phyloP scores from a whole-genome alignment of 441 rosid genomes.

The Aquilaria agallochum region DNA sequence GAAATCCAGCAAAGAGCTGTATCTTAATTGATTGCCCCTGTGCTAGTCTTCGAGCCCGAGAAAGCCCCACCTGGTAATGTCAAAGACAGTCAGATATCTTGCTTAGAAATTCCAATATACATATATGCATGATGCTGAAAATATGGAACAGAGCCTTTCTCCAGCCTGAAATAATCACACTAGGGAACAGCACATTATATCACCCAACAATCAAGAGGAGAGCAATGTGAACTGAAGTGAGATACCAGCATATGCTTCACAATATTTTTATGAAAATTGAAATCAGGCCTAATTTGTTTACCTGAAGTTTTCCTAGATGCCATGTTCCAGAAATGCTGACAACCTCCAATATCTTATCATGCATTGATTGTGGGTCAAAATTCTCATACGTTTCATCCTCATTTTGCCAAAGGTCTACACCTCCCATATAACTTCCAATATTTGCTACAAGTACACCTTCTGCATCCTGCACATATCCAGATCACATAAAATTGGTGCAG shows the following conservation, averaged over 20 bases:
- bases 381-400: conserved; percentile 88
- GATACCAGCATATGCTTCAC: neutral
- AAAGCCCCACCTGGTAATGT: conserved; percentile 75
- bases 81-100: too few relatives aligned
- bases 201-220: neutral
- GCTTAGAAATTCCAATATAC: too few relatives aligned
- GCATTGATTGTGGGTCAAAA: conserved; percentile 96
- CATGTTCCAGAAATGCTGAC: conserved; percentile 98
- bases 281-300: conserved; percentile 10
- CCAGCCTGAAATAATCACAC: too few relatives aligned
- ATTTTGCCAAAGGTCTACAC: conserved; percentile 97
- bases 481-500: conserved; percentile 9
- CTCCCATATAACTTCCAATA: conserved; percentile 99
- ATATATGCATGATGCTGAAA: neutral
- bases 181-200: neutral
- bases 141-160: neutral
- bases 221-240: neutral
- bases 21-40: conserved; percentile 90
- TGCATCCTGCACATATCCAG: conserved; percentile 58
- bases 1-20: conserved; percentile 72
- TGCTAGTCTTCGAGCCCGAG: conserved; percentile 94
- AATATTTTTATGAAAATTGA: neutral
- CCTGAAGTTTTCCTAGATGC: conserved; percentile 99
- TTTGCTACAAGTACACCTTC: conserved; percentile 97
- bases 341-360: conserved; percentile 88